Conservation (phyloP, 371 early-diverging fungal genomes). For the Syncephalastrum contaminatum region DNA sequence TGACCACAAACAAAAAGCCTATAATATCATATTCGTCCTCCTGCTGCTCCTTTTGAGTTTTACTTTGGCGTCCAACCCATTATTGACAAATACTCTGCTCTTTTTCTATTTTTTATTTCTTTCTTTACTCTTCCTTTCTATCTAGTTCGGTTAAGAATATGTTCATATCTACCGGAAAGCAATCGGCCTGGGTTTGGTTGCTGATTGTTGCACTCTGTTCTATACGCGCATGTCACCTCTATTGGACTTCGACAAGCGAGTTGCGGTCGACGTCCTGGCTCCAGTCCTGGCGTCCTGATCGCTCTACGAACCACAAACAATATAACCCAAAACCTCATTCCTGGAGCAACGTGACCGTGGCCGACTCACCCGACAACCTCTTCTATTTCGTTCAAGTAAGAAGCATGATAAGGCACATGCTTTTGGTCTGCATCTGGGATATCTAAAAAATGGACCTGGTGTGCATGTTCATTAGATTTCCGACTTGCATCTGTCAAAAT, state of each 20-base stretch:
- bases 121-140: no score
- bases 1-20: no score
- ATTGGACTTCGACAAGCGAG: conserved; percentile 1
- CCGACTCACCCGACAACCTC: conserved; percentile 12
- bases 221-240: conserved; percentile 1
- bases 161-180: no score
- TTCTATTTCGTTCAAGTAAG: conserved; percentile 17
- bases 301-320: background rate
- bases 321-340: background rate
- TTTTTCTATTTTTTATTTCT: no score
- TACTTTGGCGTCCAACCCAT: no score
- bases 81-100: no score
- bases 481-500: conserved; percentile 83
- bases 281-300: background rate
- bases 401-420: background rate
- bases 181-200: conserved; percentile 2
- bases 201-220: background rate
- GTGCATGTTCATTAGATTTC: conserved; percentile 57
- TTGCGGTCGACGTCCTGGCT: background rate
- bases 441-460: background rate
- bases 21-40: no score
- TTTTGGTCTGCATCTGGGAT: background rate
- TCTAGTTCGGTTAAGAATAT: no score
- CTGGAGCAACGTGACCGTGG: background rate
- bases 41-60: no score